Evolutionary conservation across 306 rosid genomes (phyloP), one percentile per base, ranked within the genome.

Genomic region (Comarum palustre): DNA sequence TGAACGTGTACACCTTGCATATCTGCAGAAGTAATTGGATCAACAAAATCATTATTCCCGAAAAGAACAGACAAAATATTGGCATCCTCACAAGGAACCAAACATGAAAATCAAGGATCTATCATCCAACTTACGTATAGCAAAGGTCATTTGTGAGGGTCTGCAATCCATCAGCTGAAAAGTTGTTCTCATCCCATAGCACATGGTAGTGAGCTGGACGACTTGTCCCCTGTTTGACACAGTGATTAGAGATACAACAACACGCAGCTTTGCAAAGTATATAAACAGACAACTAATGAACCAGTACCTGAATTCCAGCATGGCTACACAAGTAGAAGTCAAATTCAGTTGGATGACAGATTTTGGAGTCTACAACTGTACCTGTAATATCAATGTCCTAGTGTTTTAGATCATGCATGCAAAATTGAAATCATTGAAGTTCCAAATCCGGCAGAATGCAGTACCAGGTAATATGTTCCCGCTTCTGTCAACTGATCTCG

Each of bases 1-100:
- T 39, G 99, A 95, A 0, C 99, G 81, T 0, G 99, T 95, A 82
- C 99, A 95, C 74, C 99, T 83, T 6, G 99, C 99, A 83, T 95
- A 95, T 31, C 99, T 95, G 79, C 75, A 77, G 8, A 61, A 34
- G 14, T 22, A 65, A 59, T 27, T 59, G 0, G 54, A 27, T 72
- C 32, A 43, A 42, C 71, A 38, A 20, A 55, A 47, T 60, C 45
- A 73, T 13, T 32, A 22, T 32, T 34, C 36, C 51, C 7, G 1
- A 50, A 45, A 16, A 42, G 39, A 45, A 69, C 63, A 34, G 22
- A 20, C 34, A 24, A 54, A 13, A 13, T 9, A 22, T 29, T 1
- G 15, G 39, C 32, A 39, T 5, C 27, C 11, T 13, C 32, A 39
- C 3, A 39, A 41, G 69, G 25, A 64, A 20, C 42, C 47, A 9